Base-by-base conservation (phyloP, 192 early-diverging fungal genomes). In the Backusella tuberculispora region DNA sequence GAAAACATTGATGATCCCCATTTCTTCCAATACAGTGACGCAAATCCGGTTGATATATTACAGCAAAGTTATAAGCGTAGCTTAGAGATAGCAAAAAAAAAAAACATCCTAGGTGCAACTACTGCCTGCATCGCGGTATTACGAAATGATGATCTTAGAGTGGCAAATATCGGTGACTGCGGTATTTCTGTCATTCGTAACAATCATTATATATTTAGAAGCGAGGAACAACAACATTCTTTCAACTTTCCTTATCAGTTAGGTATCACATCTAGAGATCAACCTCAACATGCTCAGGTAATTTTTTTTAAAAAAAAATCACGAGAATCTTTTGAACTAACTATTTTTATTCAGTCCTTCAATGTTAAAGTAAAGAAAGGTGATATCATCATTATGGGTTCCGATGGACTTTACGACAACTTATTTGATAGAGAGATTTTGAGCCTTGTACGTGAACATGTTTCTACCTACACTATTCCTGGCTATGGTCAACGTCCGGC, bases 211-310 rank as follows among this genome's bases (percentile, higher is more conserved):
- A 89, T 96, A 10, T 99, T 97, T 81, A 86, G 95, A 41, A 96
- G 90, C 37, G 96, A 98, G 83, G 96, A 98, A 79, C 97, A 98
- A 74, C 96, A 98, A 81, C 96, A 99, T 83, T 95, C 95, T 29
- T 99, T 99, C 84, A 99, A 99, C 82, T 98, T 93, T 76, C 97
- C 97, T 6, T 97, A 88, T 77, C 97, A 99, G 77, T 89, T 99
- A 34, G 95, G 97, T 43, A 96, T 93, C 10, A 91, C 91, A 45
- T 84, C 86, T 53, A 87, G 87, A 41, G 95, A 97, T 84, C 76
- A 70, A 8, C 96, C 97, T 1, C 81, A 83, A 17, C 94, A 96
- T 72, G 93, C 97, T 0, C 92, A 95, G 78, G 82, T 85, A 26
- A 41, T 53, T 34, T 37, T 46, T 26, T 37, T 45, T 74, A 1